Evolutionary conservation across 139 green algal genomes (phyloP), one percentile per base, ranked within the genome.

Genomic region (Chlorella sp.): DNA sequence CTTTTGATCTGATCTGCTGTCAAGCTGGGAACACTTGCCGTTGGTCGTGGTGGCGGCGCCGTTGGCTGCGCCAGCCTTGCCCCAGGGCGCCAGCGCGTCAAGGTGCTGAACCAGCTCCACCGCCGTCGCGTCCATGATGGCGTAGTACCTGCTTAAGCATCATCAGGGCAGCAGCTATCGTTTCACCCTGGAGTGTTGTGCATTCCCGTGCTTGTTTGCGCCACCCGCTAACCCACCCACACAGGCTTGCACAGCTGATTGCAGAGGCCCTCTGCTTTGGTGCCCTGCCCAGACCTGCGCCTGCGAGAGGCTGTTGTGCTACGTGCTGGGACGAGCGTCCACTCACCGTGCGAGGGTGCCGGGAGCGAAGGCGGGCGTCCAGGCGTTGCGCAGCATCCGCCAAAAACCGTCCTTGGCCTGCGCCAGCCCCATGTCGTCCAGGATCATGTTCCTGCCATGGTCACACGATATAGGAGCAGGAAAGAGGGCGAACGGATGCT

Each of bases 351-450:
- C 55, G 30, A 89, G 72, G 30, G 27, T 71, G 34, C 50, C 77
- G 26, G 75, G 60, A 49, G 72, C 70, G 62, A 88, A 88, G 29
- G 77, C 76, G 34, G 83, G 83, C 73, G 83, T 75, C 83, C 83
- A 88, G 17, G 83, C 67, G 26, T 70, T 24, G 3, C 83, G 80
- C 2, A 80, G 14, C 5, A 51, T 35, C n/a, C 78, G 74, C 81
- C 81, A 88, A 0, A n/a, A 2, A 17, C 72, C 69, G 35, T 62
- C 78, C 36, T 77, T 87, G 76, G 17, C 17, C 42, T 24, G 42
- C 42, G 17, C 42, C 42, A 55, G 10, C 17, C 10, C 42, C 17
- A 55, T 55, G 42, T 24, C 17, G 42, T 24, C 17, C 10, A 55
- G 42, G 10, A 55, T 24, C 42, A 24, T 55, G 42, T 55, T 17